phyloP scores from a whole-genome alignment of 2,329 filamentous ascomycete species.

The Colletotrichum spinosum region DNA sequence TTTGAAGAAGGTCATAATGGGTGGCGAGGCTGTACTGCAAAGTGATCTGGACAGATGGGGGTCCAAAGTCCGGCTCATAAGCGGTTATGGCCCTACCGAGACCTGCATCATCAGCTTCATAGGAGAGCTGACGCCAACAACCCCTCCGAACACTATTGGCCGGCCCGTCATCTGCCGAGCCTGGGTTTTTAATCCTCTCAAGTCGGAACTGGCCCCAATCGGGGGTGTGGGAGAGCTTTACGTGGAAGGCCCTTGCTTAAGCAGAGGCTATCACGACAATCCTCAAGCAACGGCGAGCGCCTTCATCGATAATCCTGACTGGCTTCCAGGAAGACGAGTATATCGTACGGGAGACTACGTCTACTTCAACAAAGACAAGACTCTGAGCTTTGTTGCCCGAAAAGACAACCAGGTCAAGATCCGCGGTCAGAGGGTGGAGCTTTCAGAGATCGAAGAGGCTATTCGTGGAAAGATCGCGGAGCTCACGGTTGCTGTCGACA shows the following conservation, averaged over 20 bases:
- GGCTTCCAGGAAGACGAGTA: conserved; percentile 39
- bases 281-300: conserved; percentile 12
- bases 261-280: conserved; percentile 11
- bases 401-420: conserved; percentile 66
- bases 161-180: conserved; percentile 41
- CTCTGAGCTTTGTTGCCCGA: conserved; percentile 58
- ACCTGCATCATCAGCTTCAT: conserved; percentile 40
- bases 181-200: conserved; percentile 42
- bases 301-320: conserved; percentile 13
- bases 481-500: conserved; percentile 19
- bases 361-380: conserved; percentile 53
- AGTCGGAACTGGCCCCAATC: conserved; percentile 43
- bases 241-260: conserved; percentile 22
- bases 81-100: conserved; percentile 25
- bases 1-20: conserved; percentile 10
- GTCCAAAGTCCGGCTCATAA: conserved; percentile 11
- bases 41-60: conserved; percentile 48
- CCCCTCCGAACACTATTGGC: conserved; percentile 25
- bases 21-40: conserved; percentile 44
- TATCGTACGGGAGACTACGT: conserved; percentile 65
- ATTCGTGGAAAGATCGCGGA: background rate
- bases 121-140: conserved; percentile 43
- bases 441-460: conserved; percentile 40
- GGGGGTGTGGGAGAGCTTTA: conserved; percentile 20
- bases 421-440: conserved; percentile 62